A percentile compares a stretch with the other conserved stretches of the same genome.
Conservation (phyloP, 768 basidiomycete genomes). For the Artomyces pyxidatus region DNA sequence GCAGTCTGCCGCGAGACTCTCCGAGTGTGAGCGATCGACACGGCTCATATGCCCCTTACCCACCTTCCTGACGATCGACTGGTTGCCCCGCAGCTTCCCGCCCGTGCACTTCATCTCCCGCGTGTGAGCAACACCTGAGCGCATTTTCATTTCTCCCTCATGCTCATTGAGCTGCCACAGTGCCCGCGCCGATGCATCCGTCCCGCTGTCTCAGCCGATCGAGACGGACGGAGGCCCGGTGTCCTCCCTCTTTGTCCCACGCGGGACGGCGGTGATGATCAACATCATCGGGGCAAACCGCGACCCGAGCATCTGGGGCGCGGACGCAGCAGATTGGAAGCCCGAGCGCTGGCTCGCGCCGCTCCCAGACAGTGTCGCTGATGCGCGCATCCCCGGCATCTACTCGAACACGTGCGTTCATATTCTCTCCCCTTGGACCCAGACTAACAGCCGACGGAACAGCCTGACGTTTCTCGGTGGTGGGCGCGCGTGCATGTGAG, state of each 20-base stretch:
- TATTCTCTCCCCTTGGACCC: too few relatives aligned
- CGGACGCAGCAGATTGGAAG: background rate
- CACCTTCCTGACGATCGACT: too few relatives aligned
- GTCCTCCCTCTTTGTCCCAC: background rate
- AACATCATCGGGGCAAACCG: background rate
- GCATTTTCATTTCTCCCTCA: background rate
- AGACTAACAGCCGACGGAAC: too few relatives aligned
- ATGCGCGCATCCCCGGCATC: constrained; percentile 2
- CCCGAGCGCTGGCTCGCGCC: background rate
- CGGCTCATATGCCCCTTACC: too few relatives aligned
- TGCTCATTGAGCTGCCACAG: background rate
- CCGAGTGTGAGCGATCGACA: constrained; percentile 18
- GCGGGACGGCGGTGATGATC: background rate
- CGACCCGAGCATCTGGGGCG: background rate
- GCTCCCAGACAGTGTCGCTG: background rate
- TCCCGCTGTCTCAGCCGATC: background rate
- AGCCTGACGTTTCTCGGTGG: too few relatives aligned
- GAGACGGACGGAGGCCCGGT: background rate
- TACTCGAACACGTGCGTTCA: constrained; percentile 4
- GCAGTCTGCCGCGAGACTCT: constrained; percentile 20
- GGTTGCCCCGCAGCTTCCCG: background rate
- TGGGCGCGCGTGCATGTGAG: too few relatives aligned
- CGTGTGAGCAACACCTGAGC: background rate
- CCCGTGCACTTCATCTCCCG: background rate
- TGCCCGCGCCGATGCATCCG: background rate